Conservation (phyloP, 2,329 filamentous ascomycete genomes). For the Ophiostoma novo-ulmi region DNA sequence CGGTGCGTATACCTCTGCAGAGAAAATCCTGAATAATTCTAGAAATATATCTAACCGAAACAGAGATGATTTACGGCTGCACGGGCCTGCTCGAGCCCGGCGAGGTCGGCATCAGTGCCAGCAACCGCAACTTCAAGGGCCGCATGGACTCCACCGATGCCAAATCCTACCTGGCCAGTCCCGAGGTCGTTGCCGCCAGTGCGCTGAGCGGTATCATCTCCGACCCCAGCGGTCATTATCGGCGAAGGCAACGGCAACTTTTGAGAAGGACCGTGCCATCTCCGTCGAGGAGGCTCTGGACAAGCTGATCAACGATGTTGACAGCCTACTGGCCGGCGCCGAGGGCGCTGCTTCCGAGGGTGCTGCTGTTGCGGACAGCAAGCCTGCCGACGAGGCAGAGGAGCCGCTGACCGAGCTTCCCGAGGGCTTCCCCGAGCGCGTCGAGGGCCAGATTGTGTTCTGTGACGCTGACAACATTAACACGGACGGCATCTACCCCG, state of each 20-base stretch:
- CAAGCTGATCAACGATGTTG: slow-evolving; percentile 63
- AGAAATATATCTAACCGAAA: not conserved
- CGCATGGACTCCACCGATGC: slow-evolving; percentile 78
- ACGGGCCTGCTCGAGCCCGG: slow-evolving; percentile 71
- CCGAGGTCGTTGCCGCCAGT: slow-evolving; percentile 87
- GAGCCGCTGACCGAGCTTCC: slow-evolving; percentile 60
- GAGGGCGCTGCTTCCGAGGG: slow-evolving; percentile 39
- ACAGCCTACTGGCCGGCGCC: slow-evolving; percentile 49
- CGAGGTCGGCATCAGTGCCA: slow-evolving; percentile 80
- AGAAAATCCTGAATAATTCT: too few species aligned
- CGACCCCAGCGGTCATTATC: slow-evolving; percentile 59
- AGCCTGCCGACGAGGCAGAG: slow-evolving; percentile 33
- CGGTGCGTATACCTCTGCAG: slow-evolving; percentile 4
- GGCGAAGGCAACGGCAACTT: slow-evolving; percentile 30
- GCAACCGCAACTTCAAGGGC: slow-evolving; percentile 87
- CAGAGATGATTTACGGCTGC: slow-evolving; percentile 25
- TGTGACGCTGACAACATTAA: slow-evolving; percentile 77
- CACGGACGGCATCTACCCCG: slow-evolving; percentile 89
- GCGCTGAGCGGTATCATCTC: slow-evolving; percentile 67
- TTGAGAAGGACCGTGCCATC: slow-evolving; percentile 24
- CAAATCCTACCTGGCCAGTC: slow-evolving; percentile 79
- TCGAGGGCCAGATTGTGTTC: slow-evolving; percentile 83
- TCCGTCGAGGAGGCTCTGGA: slow-evolving; percentile 63
- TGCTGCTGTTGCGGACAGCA: slow-evolving; percentile 38
- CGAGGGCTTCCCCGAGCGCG: slow-evolving; percentile 78